These are phyloP conservation scores for Colletotrichum tofieldiae DNA, from an alignment of 2,329 filamentous ascomycete species.

Conservation along the genomic window DNA sequence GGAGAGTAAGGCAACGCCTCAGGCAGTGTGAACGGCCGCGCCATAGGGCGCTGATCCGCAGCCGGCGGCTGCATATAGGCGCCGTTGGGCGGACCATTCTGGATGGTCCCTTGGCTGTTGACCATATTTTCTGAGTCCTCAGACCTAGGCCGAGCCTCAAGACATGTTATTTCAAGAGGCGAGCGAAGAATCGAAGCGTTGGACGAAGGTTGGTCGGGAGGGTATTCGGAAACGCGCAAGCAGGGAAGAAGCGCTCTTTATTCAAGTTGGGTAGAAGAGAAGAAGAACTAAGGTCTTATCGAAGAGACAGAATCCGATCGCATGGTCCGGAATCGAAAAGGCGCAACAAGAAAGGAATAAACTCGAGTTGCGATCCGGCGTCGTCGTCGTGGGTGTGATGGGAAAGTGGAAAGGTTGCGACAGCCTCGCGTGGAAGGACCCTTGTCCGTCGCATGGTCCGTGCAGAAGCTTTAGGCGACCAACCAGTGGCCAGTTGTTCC, in stretches of 20 bases:
- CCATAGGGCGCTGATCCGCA: slow-evolving; percentile 37
- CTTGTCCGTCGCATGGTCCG: slow-evolving; percentile 38
- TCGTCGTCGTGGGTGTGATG: slow-evolving; percentile 34
- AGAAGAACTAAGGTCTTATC: neutral
- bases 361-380: slow-evolving; percentile 30
- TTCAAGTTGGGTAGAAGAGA: neutral
- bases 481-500: slow-evolving; percentile 41
- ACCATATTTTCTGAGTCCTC: slow-evolving; percentile 35
- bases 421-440: slow-evolving; percentile 43
- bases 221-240: slow-evolving; percentile 24
- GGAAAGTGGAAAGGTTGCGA: slow-evolving; percentile 44
- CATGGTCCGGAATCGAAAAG: slow-evolving; percentile 8
- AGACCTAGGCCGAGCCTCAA: slow-evolving; percentile 25
- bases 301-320: neutral
- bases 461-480: slow-evolving; percentile 39
- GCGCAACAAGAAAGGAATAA: slow-evolving; percentile 17
- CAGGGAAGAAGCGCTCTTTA: neutral
- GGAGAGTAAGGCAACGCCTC: slow-evolving; percentile 88
- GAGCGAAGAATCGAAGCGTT: slow-evolving; percentile 8
- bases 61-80: slow-evolving; percentile 38
- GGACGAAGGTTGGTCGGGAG: slow-evolving; percentile 9
- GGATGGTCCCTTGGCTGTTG: slow-evolving; percentile 37
- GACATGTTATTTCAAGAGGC: slow-evolving; percentile 36
- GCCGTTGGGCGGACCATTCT: slow-evolving; percentile 41
- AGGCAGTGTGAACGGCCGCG: slow-evolving; percentile 73